These are phyloP conservation scores for Craterostigma plantagineum DNA, from an alignment of 257 asterid species.

Conservation along the genomic window DNA sequence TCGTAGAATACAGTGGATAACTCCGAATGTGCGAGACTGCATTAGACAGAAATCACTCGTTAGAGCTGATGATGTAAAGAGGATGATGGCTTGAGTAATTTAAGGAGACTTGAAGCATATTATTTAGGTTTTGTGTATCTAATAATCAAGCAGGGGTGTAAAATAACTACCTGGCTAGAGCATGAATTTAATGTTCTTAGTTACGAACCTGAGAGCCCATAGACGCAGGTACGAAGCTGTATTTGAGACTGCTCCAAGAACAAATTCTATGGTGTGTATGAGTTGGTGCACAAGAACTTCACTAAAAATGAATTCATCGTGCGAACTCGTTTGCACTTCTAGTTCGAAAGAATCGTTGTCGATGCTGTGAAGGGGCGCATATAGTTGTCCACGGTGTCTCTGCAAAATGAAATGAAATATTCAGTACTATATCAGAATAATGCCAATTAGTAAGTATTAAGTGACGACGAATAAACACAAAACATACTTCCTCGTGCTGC, in stretches of 20 bases:
- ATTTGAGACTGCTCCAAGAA: conserved; percentile 97
- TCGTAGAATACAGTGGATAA: conserved; percentile 61
- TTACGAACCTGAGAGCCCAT: conserved; percentile 93
- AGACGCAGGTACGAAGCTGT: conserved; percentile 98
- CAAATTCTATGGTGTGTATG: conserved; percentile 95
- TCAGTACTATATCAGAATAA: background rate
- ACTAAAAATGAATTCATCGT: conserved; percentile 90
- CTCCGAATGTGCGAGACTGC: conserved; percentile 76
- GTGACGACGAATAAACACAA: no score
- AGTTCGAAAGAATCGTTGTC: conserved; percentile 64
- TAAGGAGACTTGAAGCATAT: no score
- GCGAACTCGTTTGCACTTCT: conserved; percentile 59
- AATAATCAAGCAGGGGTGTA: no score
- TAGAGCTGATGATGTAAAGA: background rate
- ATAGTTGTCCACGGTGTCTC: conserved; percentile 82
- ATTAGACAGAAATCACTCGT: conserved; percentile 3
- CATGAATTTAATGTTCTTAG: conserved; percentile 4
- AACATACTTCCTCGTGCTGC: conserved; percentile 46
- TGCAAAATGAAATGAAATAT: conserved; percentile 12
- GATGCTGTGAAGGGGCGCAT: conserved; percentile 47
- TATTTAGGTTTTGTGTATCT: no score
- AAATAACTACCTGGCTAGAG: no score
- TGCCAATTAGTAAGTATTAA: background rate
- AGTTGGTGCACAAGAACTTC: conserved; percentile 94
- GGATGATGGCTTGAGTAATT: no score